These are phyloP conservation scores for Pleodorina starrii DNA, from an alignment of 139 green algal species.

Conservation along the genomic window DNA sequence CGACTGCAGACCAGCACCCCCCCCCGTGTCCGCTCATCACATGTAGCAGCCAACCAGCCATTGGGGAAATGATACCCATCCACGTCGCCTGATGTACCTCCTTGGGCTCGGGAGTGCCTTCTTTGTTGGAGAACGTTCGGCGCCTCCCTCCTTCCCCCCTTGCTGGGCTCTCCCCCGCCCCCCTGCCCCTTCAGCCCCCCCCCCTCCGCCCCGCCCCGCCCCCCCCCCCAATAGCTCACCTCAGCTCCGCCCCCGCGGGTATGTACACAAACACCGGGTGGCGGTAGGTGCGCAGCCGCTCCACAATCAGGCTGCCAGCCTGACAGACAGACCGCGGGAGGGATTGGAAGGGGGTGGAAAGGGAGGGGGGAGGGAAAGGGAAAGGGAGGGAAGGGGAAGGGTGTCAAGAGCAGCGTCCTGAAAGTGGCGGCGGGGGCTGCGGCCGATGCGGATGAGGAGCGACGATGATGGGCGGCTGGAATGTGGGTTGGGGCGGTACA, in stretches of 20 bases:
- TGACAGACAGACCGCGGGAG: constrained; percentile 58
- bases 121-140: too few species aligned
- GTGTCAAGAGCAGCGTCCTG: too few species aligned
- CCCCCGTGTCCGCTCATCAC: too few species aligned
- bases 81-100: too few species aligned
- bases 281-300: constrained; percentile 91
- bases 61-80: too few species aligned
- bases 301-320: constrained; percentile 96
- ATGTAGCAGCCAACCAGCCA: too few species aligned
- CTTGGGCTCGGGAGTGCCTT: too few species aligned
- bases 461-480: too few species aligned
- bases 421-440: too few species aligned
- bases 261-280: constrained; percentile 98
- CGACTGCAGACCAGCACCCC: too few species aligned
- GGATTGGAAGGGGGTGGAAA: background rate
- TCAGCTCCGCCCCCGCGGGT: constrained; percentile 92
- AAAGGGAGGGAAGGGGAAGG: background rate
- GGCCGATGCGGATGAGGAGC: too few species aligned
- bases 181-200: background rate
- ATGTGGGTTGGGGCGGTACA: too few species aligned
- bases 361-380: background rate
- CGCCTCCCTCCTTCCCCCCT: constrained; percentile 56
- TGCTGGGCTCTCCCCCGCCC: background rate
- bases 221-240: constrained; percentile 58
- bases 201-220: background rate